These are phyloP conservation scores for Cryptococcus maquisensis DNA, from an alignment of 1,284 basidiomycete genomes.

Conservation along the genomic window DNA sequence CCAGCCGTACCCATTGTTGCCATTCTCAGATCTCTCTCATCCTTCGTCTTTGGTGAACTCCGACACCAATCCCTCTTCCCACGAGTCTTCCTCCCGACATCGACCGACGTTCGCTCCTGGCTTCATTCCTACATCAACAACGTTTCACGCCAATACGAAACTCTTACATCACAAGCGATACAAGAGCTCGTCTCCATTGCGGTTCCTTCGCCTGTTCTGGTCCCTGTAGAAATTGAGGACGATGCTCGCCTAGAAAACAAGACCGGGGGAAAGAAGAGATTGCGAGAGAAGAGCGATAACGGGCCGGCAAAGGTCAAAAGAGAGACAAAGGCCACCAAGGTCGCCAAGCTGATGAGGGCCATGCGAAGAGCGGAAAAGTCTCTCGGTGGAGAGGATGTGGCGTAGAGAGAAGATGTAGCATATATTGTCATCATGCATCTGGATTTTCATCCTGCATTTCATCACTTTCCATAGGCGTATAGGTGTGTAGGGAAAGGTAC, in stretches of 20 bases:
- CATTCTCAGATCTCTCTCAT: constrained; percentile 20
- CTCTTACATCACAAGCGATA: background rate
- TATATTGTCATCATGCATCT: too few species aligned
- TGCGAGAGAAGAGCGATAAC: background rate
- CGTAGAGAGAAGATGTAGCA: too few species aligned
- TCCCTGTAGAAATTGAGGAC: background rate
- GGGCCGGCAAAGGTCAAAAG: constrained; percentile 2
- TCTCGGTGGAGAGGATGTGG: background rate
- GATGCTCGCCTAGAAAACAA: background rate
- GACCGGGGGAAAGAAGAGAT: background rate
- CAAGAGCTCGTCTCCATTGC: background rate
- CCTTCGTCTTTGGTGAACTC: constrained; percentile 18
- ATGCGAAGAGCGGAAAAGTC: constrained; percentile 4
- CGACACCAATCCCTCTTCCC: background rate
- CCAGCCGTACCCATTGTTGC: constrained; percentile 19
- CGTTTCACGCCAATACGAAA: too few species aligned
- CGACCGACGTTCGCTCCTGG: background rate
- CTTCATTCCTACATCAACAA: background rate
- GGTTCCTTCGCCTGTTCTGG: background rate
- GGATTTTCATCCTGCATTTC: too few species aligned
- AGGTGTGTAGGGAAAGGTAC: too few species aligned
- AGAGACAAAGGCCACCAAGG: constrained; percentile 30
- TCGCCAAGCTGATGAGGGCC: constrained; percentile 22
- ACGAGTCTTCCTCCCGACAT: background rate
- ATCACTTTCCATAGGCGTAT: too few species aligned